phyloP scores from a whole-genome alignment of 768 basidiomycete genomes.

The Pulveroboletus frians region DNA sequence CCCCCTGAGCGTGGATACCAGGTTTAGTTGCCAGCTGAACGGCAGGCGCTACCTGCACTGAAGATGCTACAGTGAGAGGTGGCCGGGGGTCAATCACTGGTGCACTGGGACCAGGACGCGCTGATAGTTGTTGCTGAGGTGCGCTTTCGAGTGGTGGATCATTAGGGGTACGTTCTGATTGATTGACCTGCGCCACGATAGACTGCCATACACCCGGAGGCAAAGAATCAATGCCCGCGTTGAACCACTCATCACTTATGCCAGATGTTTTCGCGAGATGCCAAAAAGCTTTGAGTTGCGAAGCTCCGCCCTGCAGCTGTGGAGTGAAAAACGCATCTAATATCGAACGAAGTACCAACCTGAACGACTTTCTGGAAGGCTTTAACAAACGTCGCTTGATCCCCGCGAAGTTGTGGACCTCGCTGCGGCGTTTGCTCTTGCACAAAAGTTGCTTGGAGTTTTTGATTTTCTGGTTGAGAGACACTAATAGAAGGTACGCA shows the following conservation, averaged over 20 bases:
- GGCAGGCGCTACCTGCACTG: neutral
- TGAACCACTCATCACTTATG: constrained; percentile 20
- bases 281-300: constrained; percentile 10
- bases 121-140: neutral
- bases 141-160: neutral
- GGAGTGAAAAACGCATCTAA: constrained; percentile 2
- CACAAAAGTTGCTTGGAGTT: neutral
- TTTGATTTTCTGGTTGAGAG: constrained; percentile 2
- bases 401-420: neutral
- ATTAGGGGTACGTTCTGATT: neutral
- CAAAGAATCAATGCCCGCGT: constrained; percentile 12
- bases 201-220: constrained; percentile 14
- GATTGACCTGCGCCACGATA: constrained; percentile 2
- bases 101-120: neutral
- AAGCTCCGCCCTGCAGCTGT: constrained; percentile 13
- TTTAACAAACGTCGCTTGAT: constrained; percentile 17
- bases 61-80: neutral
- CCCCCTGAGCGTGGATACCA: neutral
- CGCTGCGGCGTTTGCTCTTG: constrained; percentile 10
- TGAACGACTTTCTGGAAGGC: constrained; percentile 19
- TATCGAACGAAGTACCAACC: constrained; percentile 13
- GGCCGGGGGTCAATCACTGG: neutral
- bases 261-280: constrained; percentile 13
- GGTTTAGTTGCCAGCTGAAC: neutral
- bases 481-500: neutral